These are phyloP conservation scores for Lentinus polychrous DNA, from an alignment of 1,284 basidiomycete genomes.

Conservation along the genomic window DNA sequence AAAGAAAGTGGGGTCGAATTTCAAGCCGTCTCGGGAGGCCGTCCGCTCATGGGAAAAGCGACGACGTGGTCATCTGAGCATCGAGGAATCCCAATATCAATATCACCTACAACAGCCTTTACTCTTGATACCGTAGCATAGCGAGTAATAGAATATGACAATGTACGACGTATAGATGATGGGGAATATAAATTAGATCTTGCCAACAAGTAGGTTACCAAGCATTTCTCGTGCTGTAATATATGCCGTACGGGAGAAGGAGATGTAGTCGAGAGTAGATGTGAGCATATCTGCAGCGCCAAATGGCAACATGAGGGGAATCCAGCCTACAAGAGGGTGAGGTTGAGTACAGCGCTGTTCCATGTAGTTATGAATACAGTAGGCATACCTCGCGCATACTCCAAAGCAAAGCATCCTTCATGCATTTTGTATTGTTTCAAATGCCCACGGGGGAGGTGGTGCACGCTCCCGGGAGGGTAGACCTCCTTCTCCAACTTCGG, in stretches of 20 bases:
- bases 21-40: too few relatives aligned
- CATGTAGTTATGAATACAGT: conserved; percentile 1
- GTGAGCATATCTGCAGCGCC: conserved; percentile 82
- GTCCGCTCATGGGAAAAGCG: too few relatives aligned
- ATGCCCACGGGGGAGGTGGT: conserved; percentile 75
- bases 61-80: too few relatives aligned
- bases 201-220: conserved; percentile 76
- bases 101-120: too few relatives aligned
- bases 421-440: conserved; percentile 99
- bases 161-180: too few relatives aligned
- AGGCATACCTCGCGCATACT: conserved; percentile 82
- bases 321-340: conserved; percentile 59
- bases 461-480: conserved; percentile 80
- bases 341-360: neutral
- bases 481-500: conserved; percentile 79
- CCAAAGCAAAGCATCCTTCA: conserved; percentile 90
- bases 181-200: conserved; percentile 49
- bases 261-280: conserved; percentile 85
- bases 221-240: conserved; percentile 84
- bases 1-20: too few relatives aligned
- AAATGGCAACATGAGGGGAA: conserved; percentile 88
- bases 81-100: too few relatives aligned
- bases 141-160: too few relatives aligned
- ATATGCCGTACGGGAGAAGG: conserved; percentile 73
- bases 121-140: too few relatives aligned